Base-by-base conservation (phyloP, 495 filamentous ascomycete genomes). In the Neurospora tetrasperma region DNA sequence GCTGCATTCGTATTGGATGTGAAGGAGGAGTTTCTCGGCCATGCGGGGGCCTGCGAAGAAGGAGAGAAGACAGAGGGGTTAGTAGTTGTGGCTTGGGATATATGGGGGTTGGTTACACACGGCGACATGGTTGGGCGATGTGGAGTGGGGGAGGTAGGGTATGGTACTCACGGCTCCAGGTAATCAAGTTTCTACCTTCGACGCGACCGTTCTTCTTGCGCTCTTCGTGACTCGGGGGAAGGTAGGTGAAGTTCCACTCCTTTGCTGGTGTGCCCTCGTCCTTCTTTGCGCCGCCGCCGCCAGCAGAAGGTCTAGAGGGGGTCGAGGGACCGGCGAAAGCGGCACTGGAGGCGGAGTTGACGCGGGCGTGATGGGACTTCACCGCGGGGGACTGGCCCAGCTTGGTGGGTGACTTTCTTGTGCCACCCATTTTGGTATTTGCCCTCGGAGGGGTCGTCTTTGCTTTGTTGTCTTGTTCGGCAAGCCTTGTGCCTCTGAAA, bases 1-100 rank as follows among this genome's bases (percentile, higher is more conserved):
- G 10, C 73, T 73, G 41, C 75, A 78, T 59, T 83, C 82, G 43
- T 80, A 83, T 11, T 76, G 69, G 1, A 81, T 71, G 73, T 78
- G 71, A 0, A 82, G 73, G 8, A 83, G 70, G n/a, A 83, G 70
- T 72, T 82, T 82, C 69, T 83, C 76, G 5, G 75, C 72, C 81
- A 83, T 83, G 20, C 81, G 79, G 2, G 79, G 77, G 23, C 81
- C 81, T 83, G 7, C 39, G 39, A 7, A 9, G 27, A 31, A 31
- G 27, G 27, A 31, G 27, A 31, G 27, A 31, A 31, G 27, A 31
- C 2, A 31, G 39, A 40, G 41, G 11, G 11, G 41, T 42, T 42
- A 42, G 41, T 42, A 0, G 41, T 42, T 42, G 4, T 12, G 41
- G 10, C 4, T 42, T 42, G 11, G 41, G 41, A 5, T 42, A 42